Conservation (phyloP, 2,329 filamentous ascomycete genomes). For the Neurospora sp. region DNA sequence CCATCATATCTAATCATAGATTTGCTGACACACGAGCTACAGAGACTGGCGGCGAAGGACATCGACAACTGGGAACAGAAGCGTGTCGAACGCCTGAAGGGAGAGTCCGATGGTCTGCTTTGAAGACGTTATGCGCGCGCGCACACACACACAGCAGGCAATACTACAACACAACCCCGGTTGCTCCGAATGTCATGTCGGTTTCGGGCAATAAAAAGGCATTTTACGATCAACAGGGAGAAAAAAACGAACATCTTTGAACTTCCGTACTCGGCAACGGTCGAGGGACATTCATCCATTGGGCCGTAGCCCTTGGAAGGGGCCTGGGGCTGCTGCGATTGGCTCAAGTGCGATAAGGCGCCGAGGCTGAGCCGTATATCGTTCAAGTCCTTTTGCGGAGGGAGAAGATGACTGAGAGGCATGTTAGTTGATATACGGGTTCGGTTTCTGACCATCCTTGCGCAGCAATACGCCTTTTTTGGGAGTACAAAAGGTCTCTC, state of each 20-base stretch:
- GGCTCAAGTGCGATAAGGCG: neutral
- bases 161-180: neutral
- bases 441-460: neutral
- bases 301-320: neutral
- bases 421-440: neutral
- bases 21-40: constrained; percentile 7
- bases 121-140: constrained; percentile 21
- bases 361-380: neutral
- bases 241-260: neutral
- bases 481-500: neutral
- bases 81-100: constrained; percentile 78
- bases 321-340: neutral
- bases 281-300: neutral
- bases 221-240: neutral
- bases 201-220: neutral
- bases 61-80: constrained; percentile 96
- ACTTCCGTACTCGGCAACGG: neutral
- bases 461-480: neutral
- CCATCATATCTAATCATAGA: neutral
- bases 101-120: constrained; percentile 79
- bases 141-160: neutral
- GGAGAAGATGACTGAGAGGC: neutral
- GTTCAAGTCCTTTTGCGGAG: neutral
- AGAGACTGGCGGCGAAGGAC: constrained; percentile 80
- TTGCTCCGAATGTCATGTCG: neutral